These are phyloP conservation scores for Eucalyptus virginea DNA, from an alignment of 345 rosid genomes.

Conservation along the genomic window DNA sequence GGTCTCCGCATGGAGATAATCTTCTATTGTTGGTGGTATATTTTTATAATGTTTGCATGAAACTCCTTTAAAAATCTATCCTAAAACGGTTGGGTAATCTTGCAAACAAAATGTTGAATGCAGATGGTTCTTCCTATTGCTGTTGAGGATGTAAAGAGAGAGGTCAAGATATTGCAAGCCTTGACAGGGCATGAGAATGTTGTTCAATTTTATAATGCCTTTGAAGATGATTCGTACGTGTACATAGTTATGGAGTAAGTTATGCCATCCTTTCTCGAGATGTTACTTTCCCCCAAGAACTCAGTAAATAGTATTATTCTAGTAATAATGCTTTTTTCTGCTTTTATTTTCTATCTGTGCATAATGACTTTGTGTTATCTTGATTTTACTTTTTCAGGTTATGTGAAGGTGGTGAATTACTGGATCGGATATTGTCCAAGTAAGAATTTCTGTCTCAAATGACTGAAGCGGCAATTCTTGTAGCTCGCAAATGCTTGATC, in stretches of 20 bases:
- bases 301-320: background rate
- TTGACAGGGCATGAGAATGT: constrained; percentile 60
- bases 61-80: background rate
- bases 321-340: background rate
- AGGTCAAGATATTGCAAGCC: constrained; percentile 46
- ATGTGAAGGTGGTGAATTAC: constrained; percentile 46
- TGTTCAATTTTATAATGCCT: constrained; percentile 49
- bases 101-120: background rate
- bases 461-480: background rate
- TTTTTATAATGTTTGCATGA: background rate
- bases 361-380: background rate
- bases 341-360: background rate
- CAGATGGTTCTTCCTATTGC: constrained; percentile 66
- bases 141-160: constrained; percentile 62
- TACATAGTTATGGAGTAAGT: constrained; percentile 35
- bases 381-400: constrained; percentile 5
- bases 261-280: background rate
- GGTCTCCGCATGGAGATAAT: background rate
- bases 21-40: background rate
- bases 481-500: background rate
- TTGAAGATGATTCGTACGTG: constrained; percentile 43
- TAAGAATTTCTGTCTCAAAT: background rate
- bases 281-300: background rate
- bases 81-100: background rate
- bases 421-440: constrained; percentile 35